Conservation (phyloP, 768 basidiomycete species). For the Suillus paluster region DNA sequence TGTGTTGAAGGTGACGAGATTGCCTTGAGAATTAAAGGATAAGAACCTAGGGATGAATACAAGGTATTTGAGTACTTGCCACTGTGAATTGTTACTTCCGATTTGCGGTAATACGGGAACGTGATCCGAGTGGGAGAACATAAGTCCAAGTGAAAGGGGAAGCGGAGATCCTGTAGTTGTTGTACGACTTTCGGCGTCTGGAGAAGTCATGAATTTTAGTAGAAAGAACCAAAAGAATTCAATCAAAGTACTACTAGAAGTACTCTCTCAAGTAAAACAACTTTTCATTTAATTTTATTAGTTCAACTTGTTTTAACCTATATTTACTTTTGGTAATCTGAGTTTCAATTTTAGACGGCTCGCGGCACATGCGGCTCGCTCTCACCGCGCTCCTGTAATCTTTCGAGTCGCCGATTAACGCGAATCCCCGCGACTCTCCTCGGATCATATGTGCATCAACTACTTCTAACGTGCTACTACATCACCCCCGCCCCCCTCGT, state of each 20-base stretch:
- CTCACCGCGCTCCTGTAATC: slow-evolving; percentile 17
- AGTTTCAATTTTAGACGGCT: slow-evolving; percentile 27
- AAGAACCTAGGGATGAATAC: slow-evolving; percentile 22
- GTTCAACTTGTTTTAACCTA: slow-evolving; percentile 5
- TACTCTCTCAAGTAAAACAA: no score
- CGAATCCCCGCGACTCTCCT: slow-evolving; percentile 27
- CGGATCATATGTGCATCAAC: no score
- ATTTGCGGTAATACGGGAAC: slow-evolving; percentile 30
- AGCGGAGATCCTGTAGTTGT: slow-evolving; percentile 23
- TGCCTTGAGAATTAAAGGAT: slow-evolving; percentile 30
- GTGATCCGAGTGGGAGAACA: slow-evolving; percentile 38
- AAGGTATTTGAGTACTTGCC: slow-evolving; percentile 29
- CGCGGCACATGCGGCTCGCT: slow-evolving; percentile 35
- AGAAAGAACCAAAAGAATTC: not conserved
- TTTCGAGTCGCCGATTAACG: slow-evolving; percentile 37
- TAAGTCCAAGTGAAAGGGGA: slow-evolving; percentile 23
- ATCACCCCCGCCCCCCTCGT: not conserved
- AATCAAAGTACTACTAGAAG: no score
- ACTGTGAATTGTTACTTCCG: slow-evolving; percentile 19
- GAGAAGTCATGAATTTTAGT: slow-evolving; percentile 11
- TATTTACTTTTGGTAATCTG: slow-evolving; percentile 26
- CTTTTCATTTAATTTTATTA: slow-evolving; percentile 2
- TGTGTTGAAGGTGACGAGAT: slow-evolving; percentile 24
- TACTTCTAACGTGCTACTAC: not conserved
- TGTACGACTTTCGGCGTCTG: slow-evolving; percentile 14